Conservation (phyloP, 208 protist genomes). For the Leishmania braziliensis region DNA sequence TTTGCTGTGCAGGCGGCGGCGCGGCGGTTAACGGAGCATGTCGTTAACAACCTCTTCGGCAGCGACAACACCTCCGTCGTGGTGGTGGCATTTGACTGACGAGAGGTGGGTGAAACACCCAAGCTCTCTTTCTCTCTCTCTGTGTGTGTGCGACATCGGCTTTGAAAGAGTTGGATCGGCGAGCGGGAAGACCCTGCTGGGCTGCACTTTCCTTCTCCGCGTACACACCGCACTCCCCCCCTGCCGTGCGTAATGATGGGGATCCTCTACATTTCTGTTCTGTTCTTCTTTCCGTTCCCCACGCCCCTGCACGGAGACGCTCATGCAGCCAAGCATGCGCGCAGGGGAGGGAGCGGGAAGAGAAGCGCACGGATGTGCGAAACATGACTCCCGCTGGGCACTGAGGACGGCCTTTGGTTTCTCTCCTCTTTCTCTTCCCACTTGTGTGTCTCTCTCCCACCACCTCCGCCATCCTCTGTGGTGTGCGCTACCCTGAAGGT, state of each 20-base stretch:
- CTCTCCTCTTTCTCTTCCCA: background rate
- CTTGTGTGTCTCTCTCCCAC: no score
- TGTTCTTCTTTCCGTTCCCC: background rate
- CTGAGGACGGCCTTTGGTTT: background rate
- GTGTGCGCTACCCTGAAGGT: background rate
- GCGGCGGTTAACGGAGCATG: conserved; percentile 42
- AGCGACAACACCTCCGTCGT: conserved; percentile 64
- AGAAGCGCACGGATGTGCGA: background rate
- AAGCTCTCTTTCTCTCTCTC: background rate
- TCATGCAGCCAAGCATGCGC: background rate
- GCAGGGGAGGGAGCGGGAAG: no score
- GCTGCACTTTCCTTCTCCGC: background rate
- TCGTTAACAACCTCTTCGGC: conserved; percentile 36
- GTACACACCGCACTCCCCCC: background rate
- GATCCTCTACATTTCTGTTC: background rate
- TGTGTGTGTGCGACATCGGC: background rate
- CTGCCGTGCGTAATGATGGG: no score
- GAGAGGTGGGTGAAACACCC: background rate
- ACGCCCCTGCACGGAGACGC: background rate
- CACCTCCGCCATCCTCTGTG: no score
- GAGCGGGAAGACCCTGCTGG: background rate
- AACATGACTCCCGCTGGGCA: background rate
- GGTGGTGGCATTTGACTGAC: conserved; percentile 42
- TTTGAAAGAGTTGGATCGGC: background rate
- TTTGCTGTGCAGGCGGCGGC: conserved; percentile 29